Base-by-base conservation (phyloP, 148 eudicot species). In the Amaranthus palmeri region DNA sequence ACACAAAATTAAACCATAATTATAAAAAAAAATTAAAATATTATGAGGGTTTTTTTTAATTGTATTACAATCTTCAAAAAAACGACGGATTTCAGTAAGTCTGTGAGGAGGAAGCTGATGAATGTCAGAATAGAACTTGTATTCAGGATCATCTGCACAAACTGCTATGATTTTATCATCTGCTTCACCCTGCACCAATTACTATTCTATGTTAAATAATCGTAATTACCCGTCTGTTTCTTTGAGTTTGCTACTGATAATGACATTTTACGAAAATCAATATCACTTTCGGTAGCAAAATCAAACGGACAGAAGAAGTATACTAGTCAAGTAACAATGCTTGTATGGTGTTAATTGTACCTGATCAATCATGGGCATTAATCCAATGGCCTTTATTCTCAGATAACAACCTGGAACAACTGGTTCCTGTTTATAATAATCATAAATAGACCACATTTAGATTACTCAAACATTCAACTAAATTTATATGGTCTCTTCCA, bases 321-420 rank as follows among this genome's bases (percentile, higher is more conserved):
- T 25, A 25, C 36, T 25, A 25, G 36, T 25, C 36, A 25, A 25
- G 36, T 25, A 25, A 25, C 36, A 25, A 25, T 25, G 36, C 36
- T 25, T 25, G 36, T 25, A 25, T 25, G 36, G 36, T 25, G 36
- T 25, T 25, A 25, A 25, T 2, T 3, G 7, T 66, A 87, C 91
- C 96, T 90, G 96, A 80, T 90, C 96, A 68, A 90, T 90, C 96
- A 90, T 90, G 58, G 91, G 91, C 96, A 90, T 90, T 41, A 90
- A 72, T 54, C 91, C 96, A 55, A 90, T 84, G 53, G 91, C 85
- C 77, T 76, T 85, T 46, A 86, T 88, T 70, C 96, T 81, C 74
- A 90, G 84, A 76, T 87, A 90, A 82, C 91, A 87, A 52, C 91
- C 96, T 5, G 96, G 96, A 71, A 86, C 80, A 17, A 84, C 88